Percentiles rank a stretch among this genome's conserved stretches.
These are phyloP conservation scores for Synchytrium microbalum DNA, from an alignment of 371 early-diverging fungal species.

Conservation along the genomic window DNA sequence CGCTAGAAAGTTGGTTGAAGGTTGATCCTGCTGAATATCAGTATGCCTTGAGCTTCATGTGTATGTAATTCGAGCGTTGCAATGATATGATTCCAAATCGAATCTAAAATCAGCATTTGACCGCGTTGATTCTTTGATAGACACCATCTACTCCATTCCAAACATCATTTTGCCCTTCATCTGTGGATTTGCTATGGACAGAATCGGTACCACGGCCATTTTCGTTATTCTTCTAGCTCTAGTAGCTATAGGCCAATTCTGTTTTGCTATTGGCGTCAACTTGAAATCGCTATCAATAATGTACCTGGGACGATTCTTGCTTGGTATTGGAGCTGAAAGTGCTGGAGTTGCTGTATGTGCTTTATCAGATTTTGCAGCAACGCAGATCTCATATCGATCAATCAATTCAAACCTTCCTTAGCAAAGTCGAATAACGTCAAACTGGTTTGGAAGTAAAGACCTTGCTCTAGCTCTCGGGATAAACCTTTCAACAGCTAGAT, in stretches of 20 bases:
- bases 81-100: not conserved
- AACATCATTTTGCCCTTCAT: slow-evolving; percentile 63
- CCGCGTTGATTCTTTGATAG: no score
- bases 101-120: not conserved
- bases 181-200: slow-evolving; percentile 47
- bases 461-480: slow-evolving; percentile 47
- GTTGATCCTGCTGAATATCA: slow-evolving; percentile 34
- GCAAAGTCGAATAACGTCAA: slow-evolving; percentile 39
- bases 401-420: slow-evolving; percentile 20
- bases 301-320: slow-evolving; percentile 43
- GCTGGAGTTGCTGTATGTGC: slow-evolving; percentile 28
- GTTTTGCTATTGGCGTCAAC: slow-evolving; percentile 8
- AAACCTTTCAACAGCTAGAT: slow-evolving; percentile 43
- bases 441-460: slow-evolving; percentile 39
- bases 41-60: slow-evolving; percentile 39
- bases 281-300: slow-evolving; percentile 19
- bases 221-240: slow-evolving; percentile 39
- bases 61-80: not conserved
- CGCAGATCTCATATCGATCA: not conserved
- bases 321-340: slow-evolving; percentile 53
- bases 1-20: slow-evolving; percentile 39
- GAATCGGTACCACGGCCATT: slow-evolving; percentile 38
- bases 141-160: slow-evolving; percentile 61
- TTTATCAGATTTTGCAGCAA: not conserved
- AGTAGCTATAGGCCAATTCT: slow-evolving; percentile 9